Percentiles rank a stretch among this genome's conserved stretches.
Conservation (phyloP, 345 rosid species). For the Euclidium syriacum region DNA sequence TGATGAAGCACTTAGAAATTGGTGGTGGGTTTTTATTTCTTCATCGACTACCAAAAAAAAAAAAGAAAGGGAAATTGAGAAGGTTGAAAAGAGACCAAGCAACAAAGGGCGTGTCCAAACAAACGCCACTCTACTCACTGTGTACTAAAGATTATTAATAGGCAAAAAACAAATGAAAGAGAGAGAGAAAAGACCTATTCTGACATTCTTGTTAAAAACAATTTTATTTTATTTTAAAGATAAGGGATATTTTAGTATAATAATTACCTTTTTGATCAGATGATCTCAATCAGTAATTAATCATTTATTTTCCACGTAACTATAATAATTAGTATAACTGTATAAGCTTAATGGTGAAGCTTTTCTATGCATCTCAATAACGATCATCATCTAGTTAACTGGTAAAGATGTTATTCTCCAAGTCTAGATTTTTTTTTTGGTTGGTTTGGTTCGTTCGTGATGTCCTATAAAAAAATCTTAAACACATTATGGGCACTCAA, state of each 20-base stretch:
- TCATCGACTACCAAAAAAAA: neutral
- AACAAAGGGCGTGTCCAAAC: conserved; percentile 24
- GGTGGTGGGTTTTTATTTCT: conserved; percentile 26
- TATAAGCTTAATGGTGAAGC: conserved; percentile 16
- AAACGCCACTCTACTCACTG: conserved; percentile 25
- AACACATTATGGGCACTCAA: no score
- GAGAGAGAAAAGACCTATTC: conserved; percentile 12
- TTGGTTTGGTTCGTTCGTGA: no score
- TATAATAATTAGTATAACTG: no score
- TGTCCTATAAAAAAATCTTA: no score
- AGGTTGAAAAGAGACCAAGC: conserved; percentile 18
- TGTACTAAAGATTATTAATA: neutral
- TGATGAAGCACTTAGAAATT: conserved; percentile 33
- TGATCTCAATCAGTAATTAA: conserved; percentile 32
- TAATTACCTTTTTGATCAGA: conserved; percentile 19
- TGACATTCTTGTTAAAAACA: conserved; percentile 30
- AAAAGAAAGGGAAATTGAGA: conserved; percentile 11
- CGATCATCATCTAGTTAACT: no score
- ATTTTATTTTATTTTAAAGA: neutral
- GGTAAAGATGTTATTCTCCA: no score
- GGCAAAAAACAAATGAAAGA: neutral
- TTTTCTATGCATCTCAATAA: no score
- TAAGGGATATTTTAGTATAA: conserved; percentile 2
- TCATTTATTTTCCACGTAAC: conserved; percentile 14
- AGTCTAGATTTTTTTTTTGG: no score